phyloP scores from a whole-genome alignment of 768 basidiomycete species.

The Phanerodontia chrysosporium region DNA sequence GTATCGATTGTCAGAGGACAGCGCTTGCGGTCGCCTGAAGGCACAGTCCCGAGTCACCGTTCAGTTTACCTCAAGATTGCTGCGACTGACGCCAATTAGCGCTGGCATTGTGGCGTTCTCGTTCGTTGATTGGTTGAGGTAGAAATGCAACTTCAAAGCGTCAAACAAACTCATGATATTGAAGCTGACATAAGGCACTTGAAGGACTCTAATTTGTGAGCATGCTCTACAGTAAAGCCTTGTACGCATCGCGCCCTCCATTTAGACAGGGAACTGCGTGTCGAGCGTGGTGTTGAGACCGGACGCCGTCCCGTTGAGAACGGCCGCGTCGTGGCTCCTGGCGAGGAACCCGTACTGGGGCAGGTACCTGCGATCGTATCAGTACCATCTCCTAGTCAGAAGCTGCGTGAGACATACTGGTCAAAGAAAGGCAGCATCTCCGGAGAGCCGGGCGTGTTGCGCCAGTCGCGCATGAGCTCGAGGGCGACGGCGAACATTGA shows the following conservation, averaged over 20 bases:
- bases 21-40: too few relatives aligned
- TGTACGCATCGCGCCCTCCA: neutral
- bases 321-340: slow-evolving; percentile 29
- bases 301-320: slow-evolving; percentile 24
- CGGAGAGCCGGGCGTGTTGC: slow-evolving; percentile 38
- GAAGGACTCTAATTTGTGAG: too few relatives aligned
- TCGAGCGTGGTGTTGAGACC: slow-evolving; percentile 11
- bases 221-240: too few relatives aligned
- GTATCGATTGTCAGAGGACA: too few relatives aligned
- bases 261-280: neutral
- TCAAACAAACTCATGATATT: too few relatives aligned
- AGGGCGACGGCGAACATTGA: slow-evolving; percentile 40
- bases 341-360: slow-evolving; percentile 29
- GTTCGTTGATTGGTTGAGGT: neutral
- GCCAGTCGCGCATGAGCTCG: slow-evolving; percentile 52
- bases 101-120: neutral
- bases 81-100: neutral
- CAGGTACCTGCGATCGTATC: slow-evolving; percentile 23
- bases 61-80: too few relatives aligned
- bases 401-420: slow-evolving; percentile 28
- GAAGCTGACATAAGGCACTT: too few relatives aligned
- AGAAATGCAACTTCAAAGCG: too few relatives aligned
- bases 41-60: too few relatives aligned
- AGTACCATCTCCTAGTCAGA: neutral
- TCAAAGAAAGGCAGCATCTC: slow-evolving; percentile 43